Evolutionary conservation across 2,329 filamentous ascomycete genomes (phyloP).

Genomic region (Tolypocladium tropicale): DNA sequence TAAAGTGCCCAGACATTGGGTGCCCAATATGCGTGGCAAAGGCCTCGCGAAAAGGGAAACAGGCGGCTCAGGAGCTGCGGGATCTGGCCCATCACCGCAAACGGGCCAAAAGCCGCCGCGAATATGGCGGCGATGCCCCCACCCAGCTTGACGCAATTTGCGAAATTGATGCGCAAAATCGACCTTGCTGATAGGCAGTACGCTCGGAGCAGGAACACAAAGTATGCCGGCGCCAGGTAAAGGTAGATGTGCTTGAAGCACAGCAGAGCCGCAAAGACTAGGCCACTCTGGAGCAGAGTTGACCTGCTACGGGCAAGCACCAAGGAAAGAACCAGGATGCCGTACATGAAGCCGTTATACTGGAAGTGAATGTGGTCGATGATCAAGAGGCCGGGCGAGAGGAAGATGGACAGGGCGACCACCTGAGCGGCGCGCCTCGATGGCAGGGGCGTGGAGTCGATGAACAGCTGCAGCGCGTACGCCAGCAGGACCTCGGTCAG

Average conservation of each 20-base stretch:
- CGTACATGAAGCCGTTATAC: slow-evolving; percentile 97
- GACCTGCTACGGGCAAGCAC: slow-evolving; percentile 69
- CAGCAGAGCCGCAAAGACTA: slow-evolving; percentile 73
- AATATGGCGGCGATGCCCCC: slow-evolving; percentile 61
- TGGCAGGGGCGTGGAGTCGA: slow-evolving; percentile 55
- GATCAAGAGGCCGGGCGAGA: slow-evolving; percentile 88
- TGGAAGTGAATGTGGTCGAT: slow-evolving; percentile 99
- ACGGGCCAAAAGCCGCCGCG: slow-evolving; percentile 79
- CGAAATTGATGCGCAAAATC: slow-evolving; percentile 63
- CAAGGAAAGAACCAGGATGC: slow-evolving; percentile 76
- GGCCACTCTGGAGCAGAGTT: slow-evolving; percentile 65
- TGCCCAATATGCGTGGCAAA: slow-evolving; percentile 98
- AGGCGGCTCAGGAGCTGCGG: slow-evolving; percentile 73
- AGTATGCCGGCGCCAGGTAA: slow-evolving; percentile 91
- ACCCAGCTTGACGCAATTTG: slow-evolving; percentile 78
- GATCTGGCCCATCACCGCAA: slow-evolving; percentile 70
- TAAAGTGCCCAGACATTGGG: slow-evolving; percentile 97
- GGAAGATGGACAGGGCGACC: slow-evolving; percentile 75
- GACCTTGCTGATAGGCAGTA: slow-evolving; percentile 79
- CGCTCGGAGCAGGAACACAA: slow-evolving; percentile 78
- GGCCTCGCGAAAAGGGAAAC: slow-evolving; percentile 86
- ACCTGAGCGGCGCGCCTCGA: slow-evolving; percentile 74
- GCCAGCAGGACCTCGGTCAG: slow-evolving; percentile 73
- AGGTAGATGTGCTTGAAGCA: slow-evolving; percentile 98
- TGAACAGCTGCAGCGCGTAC: slow-evolving; percentile 72